Percentiles rank a stretch among this genome's conserved stretches.
phyloP scores from a whole-genome alignment of 1,284 basidiomycete genomes.

The Puccinia hordei region DNA sequence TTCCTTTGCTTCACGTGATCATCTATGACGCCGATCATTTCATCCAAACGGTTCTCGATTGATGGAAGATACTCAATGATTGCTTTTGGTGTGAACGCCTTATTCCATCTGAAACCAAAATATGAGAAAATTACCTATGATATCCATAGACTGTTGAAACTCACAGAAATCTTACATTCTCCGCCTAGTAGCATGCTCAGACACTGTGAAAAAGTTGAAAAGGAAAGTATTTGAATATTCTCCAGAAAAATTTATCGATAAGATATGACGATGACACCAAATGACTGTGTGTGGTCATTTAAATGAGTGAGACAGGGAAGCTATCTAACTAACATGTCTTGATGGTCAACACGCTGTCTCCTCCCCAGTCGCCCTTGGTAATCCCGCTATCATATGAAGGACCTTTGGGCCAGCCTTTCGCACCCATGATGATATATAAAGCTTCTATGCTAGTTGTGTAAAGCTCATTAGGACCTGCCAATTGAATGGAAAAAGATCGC shows the following conservation, averaged over 20 bases:
- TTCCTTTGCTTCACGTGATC: conserved; percentile 8
- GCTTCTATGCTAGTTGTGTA: conserved; percentile 42
- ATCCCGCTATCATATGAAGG: conserved; percentile 45
- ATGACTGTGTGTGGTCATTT: background rate
- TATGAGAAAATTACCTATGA: background rate
- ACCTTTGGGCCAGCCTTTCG: conserved; percentile 47
- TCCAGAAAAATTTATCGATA: background rate
- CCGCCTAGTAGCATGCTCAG: conserved; percentile 38
- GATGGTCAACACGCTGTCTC: conserved; percentile 37
- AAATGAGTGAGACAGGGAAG: background rate
- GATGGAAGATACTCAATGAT: conserved; percentile 35
- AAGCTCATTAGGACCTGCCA: conserved; percentile 43
- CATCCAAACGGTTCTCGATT: conserved; percentile 32
- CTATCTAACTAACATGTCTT: conserved; percentile 28
- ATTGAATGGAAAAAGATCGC: background rate
- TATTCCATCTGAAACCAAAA: conserved; percentile 31
- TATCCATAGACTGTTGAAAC: background rate
- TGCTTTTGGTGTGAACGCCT: conserved; percentile 47
- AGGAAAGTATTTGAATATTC: background rate
- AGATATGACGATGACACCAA: background rate
- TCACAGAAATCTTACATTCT: conserved; percentile 38
- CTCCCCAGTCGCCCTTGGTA: conserved; percentile 37
- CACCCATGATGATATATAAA: conserved; percentile 40
- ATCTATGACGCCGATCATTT: conserved; percentile 31
- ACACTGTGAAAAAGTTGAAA: conserved; percentile 20